Conservation (phyloP, 768 basidiomycete species). For the Lactarius hengduanensis region DNA sequence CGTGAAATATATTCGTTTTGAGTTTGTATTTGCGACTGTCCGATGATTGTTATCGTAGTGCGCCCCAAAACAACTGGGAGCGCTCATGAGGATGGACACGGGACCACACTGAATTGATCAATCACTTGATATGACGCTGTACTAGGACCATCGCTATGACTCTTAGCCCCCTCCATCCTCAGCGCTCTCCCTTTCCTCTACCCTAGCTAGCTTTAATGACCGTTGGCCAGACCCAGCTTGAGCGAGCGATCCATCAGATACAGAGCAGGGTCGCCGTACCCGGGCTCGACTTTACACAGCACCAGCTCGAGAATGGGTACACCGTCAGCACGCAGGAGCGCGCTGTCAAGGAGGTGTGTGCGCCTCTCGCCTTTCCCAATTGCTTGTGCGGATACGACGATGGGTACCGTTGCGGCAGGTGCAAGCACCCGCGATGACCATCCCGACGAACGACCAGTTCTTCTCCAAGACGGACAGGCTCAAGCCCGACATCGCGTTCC, state of each 20-base stretch:
- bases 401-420: conserved; percentile 54
- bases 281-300: conserved; percentile 86
- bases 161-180: neutral
- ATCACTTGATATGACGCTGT: conserved; percentile 7
- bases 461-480: conserved; percentile 78
- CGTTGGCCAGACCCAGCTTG: conserved; percentile 46
- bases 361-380: neutral
- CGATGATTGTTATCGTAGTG: neutral
- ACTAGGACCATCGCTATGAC: neutral
- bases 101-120: conserved; percentile 10
- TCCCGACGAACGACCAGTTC: conserved; percentile 93
- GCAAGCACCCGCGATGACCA: conserved; percentile 93
- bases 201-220: conserved; percentile 7
- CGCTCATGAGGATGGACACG: conserved; percentile 9
- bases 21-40: neutral
- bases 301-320: conserved; percentile 89
- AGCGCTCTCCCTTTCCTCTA: neutral
- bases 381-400: neutral
- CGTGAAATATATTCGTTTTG: conserved; percentile 26
- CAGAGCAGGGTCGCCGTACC: conserved; percentile 49
- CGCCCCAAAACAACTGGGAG: neutral
- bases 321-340: conserved; percentile 92
- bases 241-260: conserved; percentile 67
- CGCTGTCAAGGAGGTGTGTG: conserved; percentile 88
- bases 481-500: conserved; percentile 93